Evolutionary conservation across 2,329 filamentous ascomycete species (phyloP).

Genomic region (Aspergillus tubingensis): DNA sequence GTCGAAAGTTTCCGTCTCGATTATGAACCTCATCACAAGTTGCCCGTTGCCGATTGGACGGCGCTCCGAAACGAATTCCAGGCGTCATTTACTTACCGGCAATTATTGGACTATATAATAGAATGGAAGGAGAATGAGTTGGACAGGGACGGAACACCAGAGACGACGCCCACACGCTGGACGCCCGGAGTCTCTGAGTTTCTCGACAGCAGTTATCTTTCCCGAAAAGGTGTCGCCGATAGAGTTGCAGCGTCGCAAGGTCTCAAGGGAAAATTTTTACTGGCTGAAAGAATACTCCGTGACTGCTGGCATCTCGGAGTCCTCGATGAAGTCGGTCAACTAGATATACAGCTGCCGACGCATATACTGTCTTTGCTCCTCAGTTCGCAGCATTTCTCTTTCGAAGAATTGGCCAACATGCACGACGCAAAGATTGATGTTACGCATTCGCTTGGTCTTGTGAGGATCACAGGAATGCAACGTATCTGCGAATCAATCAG

Average conservation of each 20-base stretch:
- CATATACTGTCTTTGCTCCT: constrained; percentile 34
- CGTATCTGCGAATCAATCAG: constrained; percentile 36
- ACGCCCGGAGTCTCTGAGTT: constrained; percentile 36
- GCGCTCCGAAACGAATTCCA: constrained; percentile 32
- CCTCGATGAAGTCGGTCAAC: constrained; percentile 36
- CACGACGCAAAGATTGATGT: constrained; percentile 41
- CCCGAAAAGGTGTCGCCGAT: constrained; percentile 19
- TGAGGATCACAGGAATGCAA: constrained; percentile 40
- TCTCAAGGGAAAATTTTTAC: constrained; percentile 33
- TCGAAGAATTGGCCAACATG: constrained; percentile 39
- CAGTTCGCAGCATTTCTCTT: constrained; percentile 37
- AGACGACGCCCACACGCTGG: constrained; percentile 23
- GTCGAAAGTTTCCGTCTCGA: constrained; percentile 31
- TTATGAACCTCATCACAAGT: constrained; percentile 27
- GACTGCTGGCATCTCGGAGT: constrained; percentile 43
- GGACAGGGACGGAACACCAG: background rate
- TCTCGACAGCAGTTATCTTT: constrained; percentile 23
- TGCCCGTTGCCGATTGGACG: constrained; percentile 32
- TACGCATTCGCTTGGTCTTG: constrained; percentile 33
- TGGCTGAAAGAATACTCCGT: constrained; percentile 41
- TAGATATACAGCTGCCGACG: constrained; percentile 36
- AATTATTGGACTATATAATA: constrained; percentile 35
- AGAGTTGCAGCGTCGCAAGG: constrained; percentile 24
- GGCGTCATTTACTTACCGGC: constrained; percentile 37
- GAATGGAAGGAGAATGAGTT: background rate